Base-by-base conservation (phyloP, 2,329 filamentous ascomycete genomes). In the Aaosphaeria pasadenensis region DNA sequence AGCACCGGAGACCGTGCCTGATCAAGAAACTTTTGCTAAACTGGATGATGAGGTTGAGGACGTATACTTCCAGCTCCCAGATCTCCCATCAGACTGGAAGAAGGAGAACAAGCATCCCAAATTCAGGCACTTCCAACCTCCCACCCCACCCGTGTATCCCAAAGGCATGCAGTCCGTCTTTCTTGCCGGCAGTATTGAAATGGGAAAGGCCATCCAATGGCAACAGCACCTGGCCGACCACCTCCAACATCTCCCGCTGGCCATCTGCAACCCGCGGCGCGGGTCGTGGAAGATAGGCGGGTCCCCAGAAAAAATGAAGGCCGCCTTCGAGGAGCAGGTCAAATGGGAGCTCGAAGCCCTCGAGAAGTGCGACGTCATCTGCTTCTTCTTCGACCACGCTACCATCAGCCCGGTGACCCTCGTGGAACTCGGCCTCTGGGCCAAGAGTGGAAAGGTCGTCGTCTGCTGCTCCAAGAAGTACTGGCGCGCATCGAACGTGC, bases 271-370 rank as follows among this genome's bases (percentile, higher is more conserved):
- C 54, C 84, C 84, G 0, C 69, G 76, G 6, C 77, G 82, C 1
- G 48, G 68, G 5, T 74, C 80, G 59, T 87, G 83, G 84, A 76
- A 84, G 57, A 58, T 63, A 6, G 74, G 66, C 1, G 82, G 79
- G 75, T 66, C 53, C 11, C 78, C 83, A 45, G 76, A 51, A 9
- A 54, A 51, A n/a, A 54, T 51, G 31, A 51, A 76, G 48, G 51
- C 54, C 3, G 73, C 68, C 0, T 86, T 81, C 65, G 64, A 63
- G 6, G 65, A 76, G 36, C 84, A 87, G 60, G 74, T 82, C 0
- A 65, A 74, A 30, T 87, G 84, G 83, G 84, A 87, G 69, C 71
- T 86, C 2, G 71, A 77, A 11, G 80, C 74, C 63, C 77, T 82
- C 53, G 76, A 81, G 11, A 51, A 53, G 1, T 79, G 80, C 0